Conservation (phyloP, 169 alveolate genomes). For the Plasmodium gonderi region DNA sequence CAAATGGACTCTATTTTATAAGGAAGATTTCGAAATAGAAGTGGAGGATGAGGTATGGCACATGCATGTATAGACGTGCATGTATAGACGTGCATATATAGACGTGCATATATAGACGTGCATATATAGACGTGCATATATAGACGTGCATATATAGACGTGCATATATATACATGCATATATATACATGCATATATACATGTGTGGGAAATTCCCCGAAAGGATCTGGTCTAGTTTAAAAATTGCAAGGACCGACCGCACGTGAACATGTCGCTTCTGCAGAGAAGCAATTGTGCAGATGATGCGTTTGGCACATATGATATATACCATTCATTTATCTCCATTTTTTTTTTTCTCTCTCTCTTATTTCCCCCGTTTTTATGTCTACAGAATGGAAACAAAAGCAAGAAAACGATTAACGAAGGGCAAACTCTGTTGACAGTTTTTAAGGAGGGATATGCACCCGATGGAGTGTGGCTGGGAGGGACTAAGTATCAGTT, state of each 20-base stretch:
- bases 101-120: background rate
- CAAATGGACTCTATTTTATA: constrained; percentile 59
- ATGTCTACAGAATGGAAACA: constrained; percentile 56
- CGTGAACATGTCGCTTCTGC: too few species aligned
- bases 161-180: background rate
- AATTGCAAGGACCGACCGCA: too few species aligned
- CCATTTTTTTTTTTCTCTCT: background rate
- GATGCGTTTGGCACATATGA: too few species aligned
- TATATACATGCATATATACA: too few species aligned
- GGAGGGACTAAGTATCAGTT: constrained; percentile 86
- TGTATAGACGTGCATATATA: background rate
- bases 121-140: background rate
- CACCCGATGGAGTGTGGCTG: constrained; percentile 82
- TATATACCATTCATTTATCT: background rate
- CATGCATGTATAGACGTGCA: background rate
- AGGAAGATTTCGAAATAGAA: constrained; percentile 67
- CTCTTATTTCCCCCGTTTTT: too few species aligned
- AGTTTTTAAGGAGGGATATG: constrained; percentile 63
- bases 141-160: background rate
- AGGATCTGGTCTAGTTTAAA: too few species aligned
- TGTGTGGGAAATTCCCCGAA: too few species aligned
- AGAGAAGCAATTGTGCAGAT: too few species aligned
- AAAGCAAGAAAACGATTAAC: constrained; percentile 28
- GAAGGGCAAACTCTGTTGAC: constrained; percentile 51
- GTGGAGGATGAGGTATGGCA: constrained; percentile 53